Base-by-base conservation (phyloP, 176 grass and related monocot species). In the Phragmites australis region DNA sequence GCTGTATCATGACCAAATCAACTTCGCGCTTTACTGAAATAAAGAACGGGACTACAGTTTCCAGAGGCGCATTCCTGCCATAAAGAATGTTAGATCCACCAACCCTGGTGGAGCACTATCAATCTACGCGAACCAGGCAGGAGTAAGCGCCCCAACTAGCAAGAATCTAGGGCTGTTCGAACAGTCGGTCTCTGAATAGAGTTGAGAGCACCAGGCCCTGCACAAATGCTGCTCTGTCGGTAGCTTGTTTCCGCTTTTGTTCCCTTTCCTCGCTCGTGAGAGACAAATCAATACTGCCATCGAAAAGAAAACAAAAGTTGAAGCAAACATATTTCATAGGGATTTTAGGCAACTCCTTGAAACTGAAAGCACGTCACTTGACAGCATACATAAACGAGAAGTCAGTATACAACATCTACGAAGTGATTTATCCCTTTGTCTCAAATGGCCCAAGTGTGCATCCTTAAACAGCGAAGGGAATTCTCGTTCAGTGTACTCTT, bases 221-320 rank as follows among this genome's bases (percentile, higher is more conserved):
- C 50, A 93, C 88, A 88, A 99, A 99, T 37, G 65, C 86, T 54
- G 96, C 96, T 80, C 88, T 91, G 37, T 74, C 84, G 18, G 77
- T 88, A 44, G 86, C 96, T 71, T 99, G 96, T 81, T 91, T 91
- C 85, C 90, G 82, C 84, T 92, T 99, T 62, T 93, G 88, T 86
- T 91, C 96, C 89, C 93, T 91, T 72, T 99, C 92, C 87, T 99
- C 96, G 5, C 82, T 76, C 42, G 93, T 91, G 30, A 95, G 85
- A 65, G 96, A 90, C 9, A 84, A 76, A 75, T 93, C 90, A 72
- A 91, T 84, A 66, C 96, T 99, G 90, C 48, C 48, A 85, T 65
- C 1, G n/a, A 47, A 80, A 86, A 74, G 4, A 66, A 57, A 86
- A 42, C 29, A 71, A 4, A 17, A 16, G n/a, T 58, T 59, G 21